Evolutionary conservation across 225 moss, liverwort and hornwort species (phyloP), one percentile per base, ranked within the genome.

Genomic region (Neckera pumila): DNA sequence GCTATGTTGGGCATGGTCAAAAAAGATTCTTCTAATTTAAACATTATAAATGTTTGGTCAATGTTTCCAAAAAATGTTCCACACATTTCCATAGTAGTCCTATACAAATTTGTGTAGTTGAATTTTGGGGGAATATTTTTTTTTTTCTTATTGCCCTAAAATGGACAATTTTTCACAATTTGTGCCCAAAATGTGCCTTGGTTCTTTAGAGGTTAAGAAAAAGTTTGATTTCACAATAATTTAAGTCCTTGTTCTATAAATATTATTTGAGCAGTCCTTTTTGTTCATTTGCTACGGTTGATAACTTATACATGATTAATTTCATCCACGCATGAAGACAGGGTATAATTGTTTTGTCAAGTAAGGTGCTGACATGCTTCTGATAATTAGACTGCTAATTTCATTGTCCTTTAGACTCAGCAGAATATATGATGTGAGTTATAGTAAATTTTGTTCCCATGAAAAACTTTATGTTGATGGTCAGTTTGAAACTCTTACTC

Each of bases 261-360:
- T 11, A 45, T 45, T 45, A 40, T 72, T 17, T 43, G 9, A 28
- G 0, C 1, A 28, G 2, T 6, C 2, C 28, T 49, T 74, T 17
- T 30, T 2, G 2, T 45, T 45, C 0, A 0, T 47, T 47, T 0
- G 2, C 14, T 42, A 26, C 0, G 0, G 26, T 25, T 7, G 5
- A 23, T 23, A 66, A 3, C 9, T 57, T 10, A 1, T 7, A 56
- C 16, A 34, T 30, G 19, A 70, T 6, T 42, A 40, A 56, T 69
- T 56, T 30, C 58, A 43, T 27, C 51, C 9, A 76, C 51, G 28
- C 36, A 62, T 62, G 61, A 49, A 45, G 42, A 15, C 10, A 76
- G 10, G 30, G 14, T 17, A 62, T 49, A 26, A 9, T 38, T n/a
- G n/a, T 19, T 76, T 36, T 14, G 27, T 61, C 62, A 76, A 62